phyloP scores from a whole-genome alignment of 1,284 basidiomycete genomes.

The Leccinum solheimii region DNA sequence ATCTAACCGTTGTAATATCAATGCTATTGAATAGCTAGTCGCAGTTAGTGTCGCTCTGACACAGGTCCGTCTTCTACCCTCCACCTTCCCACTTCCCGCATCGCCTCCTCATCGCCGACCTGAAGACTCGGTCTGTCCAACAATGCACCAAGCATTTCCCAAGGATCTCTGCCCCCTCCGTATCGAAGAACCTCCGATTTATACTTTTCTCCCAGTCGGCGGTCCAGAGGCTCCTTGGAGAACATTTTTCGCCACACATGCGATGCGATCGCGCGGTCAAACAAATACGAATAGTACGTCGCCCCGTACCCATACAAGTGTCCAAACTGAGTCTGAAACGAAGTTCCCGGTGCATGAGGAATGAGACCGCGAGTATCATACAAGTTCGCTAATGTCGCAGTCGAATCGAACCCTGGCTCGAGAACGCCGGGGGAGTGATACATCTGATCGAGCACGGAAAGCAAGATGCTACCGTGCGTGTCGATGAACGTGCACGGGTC shows the following conservation, averaged over 20 bases:
- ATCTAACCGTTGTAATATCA: background rate
- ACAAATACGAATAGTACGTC: conserved; percentile 96
- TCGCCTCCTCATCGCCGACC: conserved; percentile 76
- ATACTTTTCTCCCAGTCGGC: conserved; percentile 74
- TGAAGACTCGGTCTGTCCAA: conserved; percentile 64
- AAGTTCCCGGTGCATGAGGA: conserved; percentile 78
- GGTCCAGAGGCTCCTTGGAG: conserved; percentile 57
- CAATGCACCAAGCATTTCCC: conserved; percentile 86
- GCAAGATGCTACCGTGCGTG: conserved; percentile 88
- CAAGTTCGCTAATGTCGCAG: conserved; percentile 61
- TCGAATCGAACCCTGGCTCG: conserved; percentile 67
- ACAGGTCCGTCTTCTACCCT: conserved; percentile 70
- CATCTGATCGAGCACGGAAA: conserved; percentile 86
- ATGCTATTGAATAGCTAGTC: background rate
- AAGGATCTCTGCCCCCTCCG: conserved; percentile 92
- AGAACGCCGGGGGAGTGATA: conserved; percentile 80
- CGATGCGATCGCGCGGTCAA: conserved; percentile 94
- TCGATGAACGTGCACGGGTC: conserved; percentile 79
- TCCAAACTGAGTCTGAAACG: conserved; percentile 94
- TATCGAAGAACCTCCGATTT: conserved; percentile 75
- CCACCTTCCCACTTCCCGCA: conserved; percentile 90
- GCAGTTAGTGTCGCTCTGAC: conserved; percentile 46
- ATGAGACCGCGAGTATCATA: conserved; percentile 76
- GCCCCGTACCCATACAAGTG: conserved; percentile 97
- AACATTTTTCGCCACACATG: conserved; percentile 87